Evolutionary conservation across 768 basidiomycete genomes (phyloP).

Genomic region (Lactarius psammicola): DNA sequence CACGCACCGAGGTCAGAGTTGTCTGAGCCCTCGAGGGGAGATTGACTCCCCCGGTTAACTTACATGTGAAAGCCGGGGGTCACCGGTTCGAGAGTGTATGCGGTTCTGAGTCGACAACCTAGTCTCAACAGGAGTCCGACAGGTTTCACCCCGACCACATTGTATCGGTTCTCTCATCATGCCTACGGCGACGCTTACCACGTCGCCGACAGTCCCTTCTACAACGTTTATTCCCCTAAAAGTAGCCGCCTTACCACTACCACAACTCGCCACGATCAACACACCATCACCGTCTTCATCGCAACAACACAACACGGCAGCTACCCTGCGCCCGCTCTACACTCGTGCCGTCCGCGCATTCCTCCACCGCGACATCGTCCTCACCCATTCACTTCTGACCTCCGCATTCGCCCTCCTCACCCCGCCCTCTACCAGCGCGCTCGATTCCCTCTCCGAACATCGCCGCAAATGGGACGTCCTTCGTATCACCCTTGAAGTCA

Average conservation of each 20-base stretch:
- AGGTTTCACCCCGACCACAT: neutral
- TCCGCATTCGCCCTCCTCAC: constrained; percentile 64
- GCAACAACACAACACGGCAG: constrained; percentile 36
- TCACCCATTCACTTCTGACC: constrained; percentile 62
- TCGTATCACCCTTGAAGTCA: constrained; percentile 78
- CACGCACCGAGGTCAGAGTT: too few species aligned
- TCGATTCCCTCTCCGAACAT: constrained; percentile 44
- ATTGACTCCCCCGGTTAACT: neutral
- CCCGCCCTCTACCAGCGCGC: constrained; percentile 40
- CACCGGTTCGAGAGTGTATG: neutral
- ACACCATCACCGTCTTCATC: constrained; percentile 9
- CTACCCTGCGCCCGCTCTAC: constrained; percentile 69
- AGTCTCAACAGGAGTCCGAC: too few species aligned
- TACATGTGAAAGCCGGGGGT: neutral
- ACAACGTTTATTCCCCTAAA: constrained; percentile 20
- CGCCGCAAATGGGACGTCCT: constrained; percentile 87
- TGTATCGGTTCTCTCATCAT: constrained; percentile 1
- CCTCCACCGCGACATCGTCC: constrained; percentile 65
- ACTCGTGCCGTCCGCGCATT: constrained; percentile 77
- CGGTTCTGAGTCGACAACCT: neutral
- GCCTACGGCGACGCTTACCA: constrained; percentile 25
- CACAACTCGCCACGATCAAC: neutral
- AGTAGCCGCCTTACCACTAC: neutral
- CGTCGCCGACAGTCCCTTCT: constrained; percentile 10
- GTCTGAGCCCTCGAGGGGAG: neutral